Evolutionary conservation across 2,329 filamentous ascomycete species (phyloP).

Genomic region (Colletotrichum tamarilloi): DNA sequence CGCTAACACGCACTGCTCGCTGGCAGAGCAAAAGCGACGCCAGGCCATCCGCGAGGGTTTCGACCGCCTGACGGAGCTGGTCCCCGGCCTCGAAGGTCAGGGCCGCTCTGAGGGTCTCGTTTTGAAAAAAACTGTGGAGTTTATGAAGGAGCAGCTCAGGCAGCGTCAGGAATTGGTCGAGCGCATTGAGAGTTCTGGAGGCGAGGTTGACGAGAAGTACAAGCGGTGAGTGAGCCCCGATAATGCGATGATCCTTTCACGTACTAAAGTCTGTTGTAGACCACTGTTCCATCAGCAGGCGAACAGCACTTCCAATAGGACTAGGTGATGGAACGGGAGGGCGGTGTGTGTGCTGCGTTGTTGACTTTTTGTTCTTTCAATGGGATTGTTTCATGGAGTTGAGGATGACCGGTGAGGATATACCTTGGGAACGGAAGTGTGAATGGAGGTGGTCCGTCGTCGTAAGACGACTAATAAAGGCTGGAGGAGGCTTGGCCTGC

Average conservation of each 20-base stretch:
- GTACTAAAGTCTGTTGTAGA: background rate
- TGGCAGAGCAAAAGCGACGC: slow-evolving; percentile 56
- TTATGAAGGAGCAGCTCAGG: slow-evolving; percentile 69
- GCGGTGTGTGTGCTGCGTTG: background rate
- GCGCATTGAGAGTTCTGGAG: slow-evolving; percentile 68
- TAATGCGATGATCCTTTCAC: background rate
- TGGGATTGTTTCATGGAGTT: background rate
- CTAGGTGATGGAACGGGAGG: background rate
- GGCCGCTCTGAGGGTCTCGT: slow-evolving; percentile 88
- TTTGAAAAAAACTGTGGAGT: slow-evolving; percentile 77
- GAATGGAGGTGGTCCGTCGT: background rate
- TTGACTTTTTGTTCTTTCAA: background rate
- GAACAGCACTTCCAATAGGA: slow-evolving; percentile 15
- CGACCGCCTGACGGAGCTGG: slow-evolving; percentile 81
- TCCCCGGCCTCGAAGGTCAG: slow-evolving; percentile 84
- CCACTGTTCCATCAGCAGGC: slow-evolving; percentile 2
- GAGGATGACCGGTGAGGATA: background rate
- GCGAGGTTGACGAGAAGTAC: slow-evolving; percentile 61
- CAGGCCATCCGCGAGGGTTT: slow-evolving; percentile 84
- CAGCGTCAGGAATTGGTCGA: slow-evolving; percentile 68
- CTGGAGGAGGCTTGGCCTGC: background rate
- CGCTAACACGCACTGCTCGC: slow-evolving; percentile 28
- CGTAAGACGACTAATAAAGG: background rate
- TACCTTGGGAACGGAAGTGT: slow-evolving; percentile 5
- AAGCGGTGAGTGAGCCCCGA: slow-evolving; percentile 51